Evolutionary conservation across 495 filamentous ascomycete genomes (phyloP).

Genomic region (Venustampulla echinocandica): DNA sequence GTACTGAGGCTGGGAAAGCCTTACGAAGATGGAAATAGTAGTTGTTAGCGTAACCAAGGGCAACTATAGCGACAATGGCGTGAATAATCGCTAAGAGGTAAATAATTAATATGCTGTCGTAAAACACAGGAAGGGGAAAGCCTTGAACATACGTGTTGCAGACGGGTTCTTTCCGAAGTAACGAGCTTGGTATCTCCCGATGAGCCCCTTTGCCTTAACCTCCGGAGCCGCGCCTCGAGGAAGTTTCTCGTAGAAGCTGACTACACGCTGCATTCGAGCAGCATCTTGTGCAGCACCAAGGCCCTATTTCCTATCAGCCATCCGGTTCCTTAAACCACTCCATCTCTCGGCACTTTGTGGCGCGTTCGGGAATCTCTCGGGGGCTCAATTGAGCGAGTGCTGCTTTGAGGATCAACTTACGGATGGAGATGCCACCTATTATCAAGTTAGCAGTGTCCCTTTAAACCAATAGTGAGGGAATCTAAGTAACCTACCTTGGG

Average conservation of each 20-base stretch:
- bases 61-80: conserved; percentile 63
- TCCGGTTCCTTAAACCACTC: conserved; percentile 3
- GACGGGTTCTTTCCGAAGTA: conserved; percentile 93
- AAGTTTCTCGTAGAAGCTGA: conserved; percentile 96
- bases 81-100: conserved; percentile 66
- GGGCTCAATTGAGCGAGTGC: conserved; percentile 1
- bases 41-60: conserved; percentile 85
- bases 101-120: conserved; percentile 2
- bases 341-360: conserved; percentile 2
- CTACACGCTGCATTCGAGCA: conserved; percentile 88
- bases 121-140: background rate
- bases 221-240: conserved; percentile 82
- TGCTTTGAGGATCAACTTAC: conserved; percentile 49
- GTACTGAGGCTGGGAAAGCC: conserved; percentile 30
- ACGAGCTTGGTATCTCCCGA: conserved; percentile 81
- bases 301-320: conserved; percentile 50
- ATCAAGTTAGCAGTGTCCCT: conserved; percentile 5
- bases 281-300: conserved; percentile 92
- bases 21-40: conserved; percentile 99
- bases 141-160: conserved; percentile 64
- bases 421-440: conserved; percentile 79
- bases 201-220: conserved; percentile 64
- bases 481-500: conserved; percentile 65
- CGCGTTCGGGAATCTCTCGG: background rate
- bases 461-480: background rate